A percentile compares a stretch with the other conserved stretches of the same genome.
Conservation (phyloP, 2,329 filamentous ascomycete genomes). For the Pestalotiopsis sp. region DNA sequence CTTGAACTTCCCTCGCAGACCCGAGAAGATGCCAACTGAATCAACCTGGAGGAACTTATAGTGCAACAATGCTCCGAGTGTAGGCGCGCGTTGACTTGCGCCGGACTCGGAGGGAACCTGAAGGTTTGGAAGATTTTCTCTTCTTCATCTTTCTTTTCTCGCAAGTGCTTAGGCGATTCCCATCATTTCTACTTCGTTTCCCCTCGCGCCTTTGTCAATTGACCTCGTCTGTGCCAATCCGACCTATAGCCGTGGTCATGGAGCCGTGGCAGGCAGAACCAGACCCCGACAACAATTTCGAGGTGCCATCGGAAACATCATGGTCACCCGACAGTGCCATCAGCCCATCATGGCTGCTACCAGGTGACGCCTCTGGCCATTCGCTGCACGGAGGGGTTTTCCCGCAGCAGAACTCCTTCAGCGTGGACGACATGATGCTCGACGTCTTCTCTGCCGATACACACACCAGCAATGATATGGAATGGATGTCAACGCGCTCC, state of each 20-base stretch:
- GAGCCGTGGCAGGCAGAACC: not conserved
- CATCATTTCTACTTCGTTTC: not conserved
- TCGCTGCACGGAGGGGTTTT: not conserved
- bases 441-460: not conserved
- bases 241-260: not conserved
- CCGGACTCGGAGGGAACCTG: not conserved
- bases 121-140: not conserved
- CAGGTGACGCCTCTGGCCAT: not conserved
- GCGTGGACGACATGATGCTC: constrained; percentile 6
- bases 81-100: not conserved
- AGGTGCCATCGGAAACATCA: not conserved
- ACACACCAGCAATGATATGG: not conserved
- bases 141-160: not conserved
- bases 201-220: not conserved
- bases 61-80: too few relatives aligned
- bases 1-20: not conserved
- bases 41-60: not conserved
- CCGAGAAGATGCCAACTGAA: not conserved
- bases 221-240: not conserved
- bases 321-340: not conserved
- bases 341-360: not conserved
- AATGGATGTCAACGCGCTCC: not conserved
- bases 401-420: not conserved
- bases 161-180: not conserved
- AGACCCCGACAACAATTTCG: not conserved